A percentile compares a stretch with the other conserved stretches of the same genome.
These are phyloP conservation scores for Capsicum rhomboideum DNA, from an alignment of 257 asterid genomes.

Conservation along the genomic window DNA sequence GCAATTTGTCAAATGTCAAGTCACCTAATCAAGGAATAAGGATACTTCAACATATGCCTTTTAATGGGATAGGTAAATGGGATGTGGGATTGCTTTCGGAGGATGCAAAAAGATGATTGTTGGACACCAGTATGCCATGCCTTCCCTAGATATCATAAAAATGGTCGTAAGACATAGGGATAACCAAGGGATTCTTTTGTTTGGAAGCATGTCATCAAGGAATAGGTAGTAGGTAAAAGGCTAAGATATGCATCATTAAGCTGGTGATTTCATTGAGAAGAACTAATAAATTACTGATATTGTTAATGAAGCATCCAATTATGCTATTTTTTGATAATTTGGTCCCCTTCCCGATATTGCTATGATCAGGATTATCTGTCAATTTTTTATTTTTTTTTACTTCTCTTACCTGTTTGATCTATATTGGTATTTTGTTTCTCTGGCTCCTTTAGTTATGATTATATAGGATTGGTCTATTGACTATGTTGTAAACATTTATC, in stretches of 20 bases:
- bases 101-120: background rate
- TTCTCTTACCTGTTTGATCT: background rate
- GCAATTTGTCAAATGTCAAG: background rate
- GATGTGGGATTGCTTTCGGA: background rate
- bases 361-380: background rate
- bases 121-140: background rate
- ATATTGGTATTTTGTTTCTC: background rate
- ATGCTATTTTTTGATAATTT: background rate
- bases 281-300: background rate
- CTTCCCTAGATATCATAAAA: background rate
- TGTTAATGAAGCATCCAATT: background rate
- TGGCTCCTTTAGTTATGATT: background rate
- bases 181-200: background rate
- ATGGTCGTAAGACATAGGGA: background rate
- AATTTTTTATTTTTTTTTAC: background rate
- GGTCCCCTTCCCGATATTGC: background rate
- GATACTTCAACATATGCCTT: background rate
- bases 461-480: background rate
- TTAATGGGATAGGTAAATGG: background rate
- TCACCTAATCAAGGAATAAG: background rate
- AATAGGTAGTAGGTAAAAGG: background rate
- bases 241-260: background rate
- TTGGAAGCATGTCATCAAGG: background rate
- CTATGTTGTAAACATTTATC: background rate
- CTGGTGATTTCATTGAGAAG: background rate